A percentile compares a stretch with the other conserved stretches of the same genome.
Conservation (phyloP, 768 basidiomycete genomes). For the Collybiopsis luxurians region DNA sequence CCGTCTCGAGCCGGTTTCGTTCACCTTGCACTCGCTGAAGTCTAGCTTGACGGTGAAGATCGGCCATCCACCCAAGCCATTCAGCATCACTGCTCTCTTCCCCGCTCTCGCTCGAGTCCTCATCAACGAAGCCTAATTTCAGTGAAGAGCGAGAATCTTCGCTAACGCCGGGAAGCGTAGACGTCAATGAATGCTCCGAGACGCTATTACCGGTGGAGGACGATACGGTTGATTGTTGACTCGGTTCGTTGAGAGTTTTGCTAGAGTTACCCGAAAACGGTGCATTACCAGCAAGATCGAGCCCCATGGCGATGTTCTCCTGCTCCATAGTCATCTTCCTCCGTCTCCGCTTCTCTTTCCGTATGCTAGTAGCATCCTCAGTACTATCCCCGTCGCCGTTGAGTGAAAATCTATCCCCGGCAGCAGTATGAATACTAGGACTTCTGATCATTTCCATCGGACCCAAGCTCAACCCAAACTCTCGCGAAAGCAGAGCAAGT, state of each 20-base stretch:
- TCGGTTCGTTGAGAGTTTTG: slow-evolving; percentile 3
- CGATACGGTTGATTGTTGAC: neutral
- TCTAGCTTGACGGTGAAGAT: slow-evolving; percentile 41
- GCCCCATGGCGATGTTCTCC: slow-evolving; percentile 10
- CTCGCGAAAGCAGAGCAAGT: slow-evolving; percentile 5
- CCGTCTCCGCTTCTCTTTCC: slow-evolving; percentile 13
- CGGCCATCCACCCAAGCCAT: slow-evolving; percentile 67
- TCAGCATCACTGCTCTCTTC: slow-evolving; percentile 54
- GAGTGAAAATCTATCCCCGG: neutral
- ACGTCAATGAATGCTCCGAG: neutral
- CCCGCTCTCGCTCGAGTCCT: slow-evolving; percentile 36
- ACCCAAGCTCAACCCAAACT: slow-evolving; percentile 1
- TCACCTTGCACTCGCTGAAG: slow-evolving; percentile 23
- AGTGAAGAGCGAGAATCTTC: slow-evolving; percentile 7
- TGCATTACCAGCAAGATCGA: neutral
- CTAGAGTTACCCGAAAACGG: slow-evolving; percentile 15
- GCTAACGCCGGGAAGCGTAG: neutral
- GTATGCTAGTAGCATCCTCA: slow-evolving; percentile 16
- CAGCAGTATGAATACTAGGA: slow-evolving; percentile 1
- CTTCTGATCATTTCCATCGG: slow-evolving; percentile 10
- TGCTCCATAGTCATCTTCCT: slow-evolving; percentile 17
- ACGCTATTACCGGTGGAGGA: neutral
- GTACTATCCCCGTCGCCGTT: slow-evolving; percentile 12
- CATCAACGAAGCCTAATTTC: slow-evolving; percentile 15
- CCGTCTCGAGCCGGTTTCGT: slow-evolving; percentile 2